Evolutionary conservation across 768 basidiomycete species (phyloP), one percentile per base, ranked within the genome.

Genomic region (Omphalotus guepiniiformis): DNA sequence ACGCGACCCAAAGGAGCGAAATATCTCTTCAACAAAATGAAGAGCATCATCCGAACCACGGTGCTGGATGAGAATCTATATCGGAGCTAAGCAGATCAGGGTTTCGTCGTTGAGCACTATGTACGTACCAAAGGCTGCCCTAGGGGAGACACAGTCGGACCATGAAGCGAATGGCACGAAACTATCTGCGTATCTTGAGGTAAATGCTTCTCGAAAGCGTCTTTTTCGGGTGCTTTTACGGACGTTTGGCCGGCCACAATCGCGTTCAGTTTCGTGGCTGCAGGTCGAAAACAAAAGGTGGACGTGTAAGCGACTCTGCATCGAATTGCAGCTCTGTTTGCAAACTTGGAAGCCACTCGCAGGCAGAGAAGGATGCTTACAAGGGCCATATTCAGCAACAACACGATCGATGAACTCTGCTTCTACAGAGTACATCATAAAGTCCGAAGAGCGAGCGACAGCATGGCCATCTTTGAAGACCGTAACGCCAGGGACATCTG

Each of bases 171-270:
- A 68, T 99, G 96, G 47, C 92, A 79, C 0, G 93, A 96, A 38
- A 97, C 79, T 56, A 99, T 93, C 57, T 85, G 76, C 11, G 88
- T 84, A 58, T 99, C 96, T 2, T 66, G 55, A 0, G 96, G 96
- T 2, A 98, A 82, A 57, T 89, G 73, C 27, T 79, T 78, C 55
- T 99, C 96, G 58, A 96, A 98, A 0, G 96, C 94, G 2, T 64
- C 76, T 53, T 78, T 83, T 62, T 99, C 96, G 0, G 96, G 96
- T 0, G 93, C 89, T 62, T 99, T 99, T 36, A 97, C 94, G 1
- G 91, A 94, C 0, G 95, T 99, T 63, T 99, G 95, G 1, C 95
- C 96, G 1, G 92, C 82, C 22, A 99, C 94, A 36, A 95, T 80
- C 2, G 96, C 92, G 15, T 89, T 79, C 19, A 93, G 64, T 67